Evolutionary conservation across 345 rosid genomes (phyloP).

Genomic region (Boechera stricta): DNA sequence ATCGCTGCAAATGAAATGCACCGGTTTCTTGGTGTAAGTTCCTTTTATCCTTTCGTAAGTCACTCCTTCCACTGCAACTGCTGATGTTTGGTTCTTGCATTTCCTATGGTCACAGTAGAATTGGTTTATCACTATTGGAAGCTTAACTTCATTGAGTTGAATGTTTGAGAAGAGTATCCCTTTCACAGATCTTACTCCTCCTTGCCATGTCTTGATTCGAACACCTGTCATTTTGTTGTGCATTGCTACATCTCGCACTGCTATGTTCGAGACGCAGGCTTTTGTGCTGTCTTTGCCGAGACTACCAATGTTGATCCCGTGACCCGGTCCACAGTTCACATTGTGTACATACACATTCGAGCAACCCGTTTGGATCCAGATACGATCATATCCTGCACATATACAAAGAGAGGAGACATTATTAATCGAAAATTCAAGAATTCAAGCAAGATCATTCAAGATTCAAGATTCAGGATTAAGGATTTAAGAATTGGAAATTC

Average conservation of each 20-base stretch:
- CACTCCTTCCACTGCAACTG: constrained; percentile 90
- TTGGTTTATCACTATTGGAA: constrained; percentile 88
- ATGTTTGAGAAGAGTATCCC: constrained; percentile 89
- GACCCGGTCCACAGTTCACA: constrained; percentile 96
- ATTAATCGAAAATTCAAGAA: constrained; percentile 13
- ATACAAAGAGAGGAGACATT: constrained; percentile 20
- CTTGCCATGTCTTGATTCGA: constrained; percentile 98
- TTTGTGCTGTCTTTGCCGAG: constrained; percentile 80
- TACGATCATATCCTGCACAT: constrained; percentile 89
- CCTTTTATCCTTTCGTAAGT: constrained; percentile 79
- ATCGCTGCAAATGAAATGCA: constrained; percentile 94
- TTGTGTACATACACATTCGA: constrained; percentile 83
- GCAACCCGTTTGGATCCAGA: constrained; percentile 96
- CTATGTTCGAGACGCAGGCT: constrained; percentile 96
- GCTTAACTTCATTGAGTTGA: constrained; percentile 84
- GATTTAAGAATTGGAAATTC: not conserved
- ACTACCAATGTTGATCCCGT: constrained; percentile 96
- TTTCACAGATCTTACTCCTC: constrained; percentile 89
- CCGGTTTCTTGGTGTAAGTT: constrained; percentile 86
- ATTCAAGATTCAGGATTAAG: not conserved
- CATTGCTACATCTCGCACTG: constrained; percentile 79
- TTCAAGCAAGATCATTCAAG: not conserved
- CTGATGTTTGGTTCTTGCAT: constrained; percentile 87
- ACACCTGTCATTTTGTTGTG: constrained; percentile 92
- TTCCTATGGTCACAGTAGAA: constrained; percentile 82